phyloP scores from a whole-genome alignment of 108 stramenopile species.

The Nitzschia inconspicua region DNA sequence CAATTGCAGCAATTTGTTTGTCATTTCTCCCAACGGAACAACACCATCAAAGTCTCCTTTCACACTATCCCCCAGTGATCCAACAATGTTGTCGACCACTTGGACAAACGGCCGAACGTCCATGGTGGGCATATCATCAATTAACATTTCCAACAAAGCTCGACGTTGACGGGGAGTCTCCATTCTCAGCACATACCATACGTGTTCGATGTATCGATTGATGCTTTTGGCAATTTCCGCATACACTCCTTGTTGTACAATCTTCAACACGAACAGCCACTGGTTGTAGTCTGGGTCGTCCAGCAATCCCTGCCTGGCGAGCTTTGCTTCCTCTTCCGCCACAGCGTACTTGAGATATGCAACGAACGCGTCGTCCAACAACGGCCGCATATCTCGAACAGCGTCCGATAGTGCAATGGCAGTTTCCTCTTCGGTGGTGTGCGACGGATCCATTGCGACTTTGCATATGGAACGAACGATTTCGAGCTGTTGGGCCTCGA shows the following conservation, averaged over 20 bases:
- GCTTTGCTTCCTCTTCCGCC: slow-evolving; percentile 79
- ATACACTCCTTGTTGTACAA: slow-evolving; percentile 88
- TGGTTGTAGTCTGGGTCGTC: slow-evolving; percentile 85
- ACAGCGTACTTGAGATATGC: slow-evolving; percentile 89
- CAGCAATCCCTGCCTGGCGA: slow-evolving; percentile 63
- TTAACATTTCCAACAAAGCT: slow-evolving; percentile 55
- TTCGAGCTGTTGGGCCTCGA: slow-evolving; percentile 83
- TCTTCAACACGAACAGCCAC: slow-evolving; percentile 83
- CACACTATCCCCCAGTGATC: slow-evolving; percentile 69
- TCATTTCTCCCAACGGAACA: slow-evolving; percentile 65
- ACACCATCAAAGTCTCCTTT: slow-evolving; percentile 69
- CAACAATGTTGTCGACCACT: slow-evolving; percentile 84
- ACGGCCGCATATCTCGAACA: slow-evolving; percentile 82
- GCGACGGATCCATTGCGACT: slow-evolving; percentile 85
- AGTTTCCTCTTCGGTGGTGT: slow-evolving; percentile 78
- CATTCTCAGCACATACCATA: slow-evolving; percentile 80
- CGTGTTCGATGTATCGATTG: slow-evolving; percentile 78
- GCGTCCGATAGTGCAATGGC: slow-evolving; percentile 78
- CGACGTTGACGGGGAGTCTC: slow-evolving; percentile 70
- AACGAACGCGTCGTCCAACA: slow-evolving; percentile 82
- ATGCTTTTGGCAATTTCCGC: slow-evolving; percentile 68
- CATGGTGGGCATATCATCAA: slow-evolving; percentile 84
- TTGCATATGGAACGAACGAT: slow-evolving; percentile 83
- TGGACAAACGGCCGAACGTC: slow-evolving; percentile 87
- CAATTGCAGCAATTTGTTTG: slow-evolving; percentile 78